phyloP scores from a whole-genome alignment of 805 yeast species.

The Ascoidea tarda region DNA sequence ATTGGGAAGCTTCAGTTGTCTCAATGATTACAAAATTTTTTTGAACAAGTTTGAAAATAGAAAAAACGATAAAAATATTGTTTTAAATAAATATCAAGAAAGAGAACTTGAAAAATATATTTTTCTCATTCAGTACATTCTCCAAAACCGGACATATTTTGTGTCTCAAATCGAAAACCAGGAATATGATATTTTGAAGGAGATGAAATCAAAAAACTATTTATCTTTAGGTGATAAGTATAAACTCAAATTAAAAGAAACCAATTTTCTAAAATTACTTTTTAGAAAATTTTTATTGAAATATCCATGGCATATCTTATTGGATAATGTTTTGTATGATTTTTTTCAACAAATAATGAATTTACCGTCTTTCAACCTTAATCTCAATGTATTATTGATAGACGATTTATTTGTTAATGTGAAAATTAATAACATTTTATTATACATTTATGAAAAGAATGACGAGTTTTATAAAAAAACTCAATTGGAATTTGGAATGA shows the following conservation, averaged over 20 bases:
- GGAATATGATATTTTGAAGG: slow-evolving; percentile 12
- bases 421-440: slow-evolving; percentile 4
- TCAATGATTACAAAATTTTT: background rate
- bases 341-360: slow-evolving; percentile 88
- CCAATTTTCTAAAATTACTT: slow-evolving; percentile 52
- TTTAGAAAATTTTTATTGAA: slow-evolving; percentile 52
- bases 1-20: slow-evolving; percentile 2
- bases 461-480: background rate
- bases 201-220: slow-evolving; percentile 28
- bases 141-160: background rate
- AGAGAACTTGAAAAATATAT: background rate
- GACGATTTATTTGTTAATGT: slow-evolving; percentile 27
- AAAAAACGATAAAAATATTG: slow-evolving; percentile 5
- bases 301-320: slow-evolving; percentile 94
- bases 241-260: slow-evolving; percentile 72
- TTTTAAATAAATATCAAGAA: background rate
- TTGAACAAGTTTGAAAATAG: slow-evolving; percentile 4
- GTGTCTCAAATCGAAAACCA: background rate
- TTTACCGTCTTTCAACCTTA: slow-evolving; percentile 63
- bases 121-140: too few species aligned
- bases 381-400: slow-evolving; percentile 68
- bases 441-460: slow-evolving; percentile 5
- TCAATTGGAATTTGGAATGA: slow-evolving; percentile 43
- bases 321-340: slow-evolving; percentile 96
- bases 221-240: slow-evolving; percentile 81